phyloP scores from a whole-genome alignment of 345 rosid species.

The Sapria himalayana region DNA sequence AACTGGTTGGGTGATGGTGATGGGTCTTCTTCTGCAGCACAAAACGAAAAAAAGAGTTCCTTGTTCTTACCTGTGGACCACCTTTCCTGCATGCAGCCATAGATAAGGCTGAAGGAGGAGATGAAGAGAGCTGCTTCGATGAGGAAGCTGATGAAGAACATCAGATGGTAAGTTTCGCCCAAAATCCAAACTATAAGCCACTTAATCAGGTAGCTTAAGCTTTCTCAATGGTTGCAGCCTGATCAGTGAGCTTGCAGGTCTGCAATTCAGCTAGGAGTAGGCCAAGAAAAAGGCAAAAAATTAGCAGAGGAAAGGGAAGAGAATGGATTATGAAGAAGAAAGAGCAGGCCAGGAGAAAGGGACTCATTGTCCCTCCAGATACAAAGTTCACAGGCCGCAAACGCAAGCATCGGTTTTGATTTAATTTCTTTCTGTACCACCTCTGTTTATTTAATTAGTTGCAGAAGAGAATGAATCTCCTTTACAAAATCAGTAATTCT shows the following conservation, averaged over 20 bases:
- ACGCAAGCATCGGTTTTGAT: conserved; percentile 57
- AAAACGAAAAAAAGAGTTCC: conserved; percentile 65
- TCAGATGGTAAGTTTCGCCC: conserved; percentile 31
- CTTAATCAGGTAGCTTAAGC: background rate
- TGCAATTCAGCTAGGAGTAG: conserved; percentile 45
- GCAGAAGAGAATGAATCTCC: no score
- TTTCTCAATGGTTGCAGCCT: background rate
- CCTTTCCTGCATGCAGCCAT: conserved; percentile 26
- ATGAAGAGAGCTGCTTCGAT: conserved; percentile 41
- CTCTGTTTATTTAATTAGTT: no score
- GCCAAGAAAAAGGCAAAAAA: conserved; percentile 62
- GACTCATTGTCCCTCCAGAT: conserved; percentile 51
- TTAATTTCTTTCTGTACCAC: no score
- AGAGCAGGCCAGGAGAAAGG: conserved; percentile 70
- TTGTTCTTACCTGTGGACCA: conserved; percentile 68
- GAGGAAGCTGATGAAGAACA: conserved; percentile 49
- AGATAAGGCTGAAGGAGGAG: conserved; percentile 29
- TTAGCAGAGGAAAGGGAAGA: conserved; percentile 41
- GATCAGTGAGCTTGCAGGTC: conserved; percentile 19
- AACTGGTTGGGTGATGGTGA: no score
- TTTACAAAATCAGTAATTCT: no score
- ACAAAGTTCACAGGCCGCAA: conserved; percentile 68
- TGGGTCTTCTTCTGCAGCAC: no score
- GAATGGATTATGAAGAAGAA: conserved; percentile 76
- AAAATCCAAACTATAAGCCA: no score